Conservation (phyloP, 1,284 basidiomycete genomes). For the Ceratobasidium sp. region DNA sequence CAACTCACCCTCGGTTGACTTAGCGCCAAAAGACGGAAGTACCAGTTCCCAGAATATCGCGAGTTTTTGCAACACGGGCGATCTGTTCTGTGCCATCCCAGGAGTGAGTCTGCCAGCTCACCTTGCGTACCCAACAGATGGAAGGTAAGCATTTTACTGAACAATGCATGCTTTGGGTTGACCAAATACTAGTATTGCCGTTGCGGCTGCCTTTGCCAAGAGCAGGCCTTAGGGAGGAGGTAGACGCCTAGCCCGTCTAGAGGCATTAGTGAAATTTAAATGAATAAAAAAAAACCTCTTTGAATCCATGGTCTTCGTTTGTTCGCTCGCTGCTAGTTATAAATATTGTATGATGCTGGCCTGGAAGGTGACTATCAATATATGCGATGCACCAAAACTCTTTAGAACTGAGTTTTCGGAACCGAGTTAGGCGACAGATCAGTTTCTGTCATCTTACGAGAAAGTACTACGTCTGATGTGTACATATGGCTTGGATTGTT, state of each 20-base stretch:
- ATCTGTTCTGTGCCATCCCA: conserved; percentile 1
- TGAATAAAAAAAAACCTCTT: neutral
- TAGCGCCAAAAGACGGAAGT: conserved; percentile 26
- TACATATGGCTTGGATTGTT: too few species aligned
- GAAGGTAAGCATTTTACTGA: conserved; percentile 10
- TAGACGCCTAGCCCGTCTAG: too few species aligned
- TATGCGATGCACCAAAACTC: too few species aligned
- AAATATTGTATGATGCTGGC: too few species aligned
- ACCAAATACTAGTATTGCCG: neutral
- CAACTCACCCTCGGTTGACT: conserved; percentile 27
- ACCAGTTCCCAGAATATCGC: conserved; percentile 29
- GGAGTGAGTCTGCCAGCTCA: conserved; percentile 4
- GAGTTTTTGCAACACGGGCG: conserved; percentile 28
- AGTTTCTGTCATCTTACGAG: too few species aligned
- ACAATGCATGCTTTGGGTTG: neutral
- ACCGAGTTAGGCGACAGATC: too few species aligned
- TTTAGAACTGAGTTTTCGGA: too few species aligned
- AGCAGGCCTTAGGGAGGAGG: neutral
- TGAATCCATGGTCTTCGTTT: too few species aligned
- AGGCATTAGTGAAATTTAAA: too few species aligned
- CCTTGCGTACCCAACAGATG: conserved; percentile 1
- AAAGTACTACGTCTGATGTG: too few species aligned
- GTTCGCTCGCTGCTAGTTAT: too few species aligned
- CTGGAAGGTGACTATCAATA: too few species aligned
- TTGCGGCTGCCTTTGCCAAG: neutral